phyloP scores from a whole-genome alignment of 1,284 basidiomycete species.

The Xerocomus amazonicus region DNA sequence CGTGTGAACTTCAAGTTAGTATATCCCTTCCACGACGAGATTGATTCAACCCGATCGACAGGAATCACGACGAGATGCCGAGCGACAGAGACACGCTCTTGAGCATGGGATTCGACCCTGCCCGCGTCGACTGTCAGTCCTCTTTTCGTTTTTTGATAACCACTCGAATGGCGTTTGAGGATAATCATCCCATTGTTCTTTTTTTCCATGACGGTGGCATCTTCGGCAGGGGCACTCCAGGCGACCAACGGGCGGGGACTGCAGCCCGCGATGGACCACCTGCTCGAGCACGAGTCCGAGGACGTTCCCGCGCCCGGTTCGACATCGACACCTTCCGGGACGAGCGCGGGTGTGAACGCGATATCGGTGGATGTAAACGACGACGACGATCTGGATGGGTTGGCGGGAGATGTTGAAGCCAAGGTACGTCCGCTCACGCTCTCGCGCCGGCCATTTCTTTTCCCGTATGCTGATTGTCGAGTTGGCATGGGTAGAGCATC shows the following conservation, averaged over 20 bases:
- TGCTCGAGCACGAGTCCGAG: constrained; percentile 74
- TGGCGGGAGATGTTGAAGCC: constrained; percentile 49
- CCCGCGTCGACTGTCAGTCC: constrained; percentile 77
- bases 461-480: background rate
- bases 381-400: constrained; percentile 63
- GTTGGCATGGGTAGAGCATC: constrained; percentile 53
- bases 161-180: too few species aligned
- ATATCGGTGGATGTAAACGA: constrained; percentile 39
- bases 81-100: constrained; percentile 76
- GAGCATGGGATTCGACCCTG: constrained; percentile 82
- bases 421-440: constrained; percentile 41
- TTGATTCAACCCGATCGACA: too few species aligned
- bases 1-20: background rate
- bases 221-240: constrained; percentile 71
- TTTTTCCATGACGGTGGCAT: too few species aligned
- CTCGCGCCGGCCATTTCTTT: too few species aligned
- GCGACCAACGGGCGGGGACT: constrained; percentile 77
- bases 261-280: constrained; percentile 86
- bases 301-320: constrained; percentile 58
- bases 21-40: too few species aligned
- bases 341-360: constrained; percentile 12
- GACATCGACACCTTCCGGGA: background rate
- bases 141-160: background rate
- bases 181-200: too few species aligned
- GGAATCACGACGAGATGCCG: constrained; percentile 40